Percentiles rank a stretch among this genome's conserved stretches.
Conservation (phyloP, 139 green algal genomes). For the Auxenochlorella pyrenoidosa region DNA sequence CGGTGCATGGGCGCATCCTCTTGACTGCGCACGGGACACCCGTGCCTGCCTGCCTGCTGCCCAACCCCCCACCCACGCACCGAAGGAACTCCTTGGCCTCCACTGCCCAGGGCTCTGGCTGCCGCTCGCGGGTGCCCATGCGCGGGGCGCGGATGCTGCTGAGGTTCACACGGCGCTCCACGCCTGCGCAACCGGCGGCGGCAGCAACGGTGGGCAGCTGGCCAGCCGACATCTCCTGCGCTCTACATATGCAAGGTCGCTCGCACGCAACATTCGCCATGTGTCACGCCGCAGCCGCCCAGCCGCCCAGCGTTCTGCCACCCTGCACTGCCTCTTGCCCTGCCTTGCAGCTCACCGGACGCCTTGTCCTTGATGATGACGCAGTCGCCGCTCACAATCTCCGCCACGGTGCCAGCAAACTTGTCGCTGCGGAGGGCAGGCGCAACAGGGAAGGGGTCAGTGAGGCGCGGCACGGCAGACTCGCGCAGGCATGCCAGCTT, state of each 20-base stretch:
- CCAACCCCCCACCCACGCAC: conserved; percentile 27
- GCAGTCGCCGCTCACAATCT: conserved; percentile 94
- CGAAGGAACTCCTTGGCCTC: conserved; percentile 95
- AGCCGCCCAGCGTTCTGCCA: not conserved
- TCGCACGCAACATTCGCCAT: too few species aligned
- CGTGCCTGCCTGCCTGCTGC: not conserved
- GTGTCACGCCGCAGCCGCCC: too few species aligned
- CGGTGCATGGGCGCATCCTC: too few species aligned
- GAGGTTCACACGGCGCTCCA: conserved; percentile 87
- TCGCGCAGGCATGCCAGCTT: too few species aligned
- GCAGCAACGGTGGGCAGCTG: not conserved
- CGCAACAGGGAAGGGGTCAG: not conserved
- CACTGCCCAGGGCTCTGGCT: conserved; percentile 78
- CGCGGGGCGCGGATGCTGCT: conserved; percentile 88
- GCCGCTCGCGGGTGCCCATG: conserved; percentile 69
- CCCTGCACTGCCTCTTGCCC: conserved; percentile 17
- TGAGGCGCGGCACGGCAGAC: too few species aligned
- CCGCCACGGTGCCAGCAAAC: conserved; percentile 84
- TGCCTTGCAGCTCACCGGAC: conserved; percentile 20
- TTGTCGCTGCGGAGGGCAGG: conserved; percentile 48
- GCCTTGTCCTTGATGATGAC: conserved; percentile 84
- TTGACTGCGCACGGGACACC: too few species aligned
- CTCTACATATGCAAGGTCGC: not conserved
- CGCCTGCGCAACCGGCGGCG: conserved; percentile 22
- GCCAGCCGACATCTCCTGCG: not conserved